These are phyloP conservation scores for Solanum dulcamara DNA, from an alignment of 257 asterid species.

Conservation along the genomic window DNA sequence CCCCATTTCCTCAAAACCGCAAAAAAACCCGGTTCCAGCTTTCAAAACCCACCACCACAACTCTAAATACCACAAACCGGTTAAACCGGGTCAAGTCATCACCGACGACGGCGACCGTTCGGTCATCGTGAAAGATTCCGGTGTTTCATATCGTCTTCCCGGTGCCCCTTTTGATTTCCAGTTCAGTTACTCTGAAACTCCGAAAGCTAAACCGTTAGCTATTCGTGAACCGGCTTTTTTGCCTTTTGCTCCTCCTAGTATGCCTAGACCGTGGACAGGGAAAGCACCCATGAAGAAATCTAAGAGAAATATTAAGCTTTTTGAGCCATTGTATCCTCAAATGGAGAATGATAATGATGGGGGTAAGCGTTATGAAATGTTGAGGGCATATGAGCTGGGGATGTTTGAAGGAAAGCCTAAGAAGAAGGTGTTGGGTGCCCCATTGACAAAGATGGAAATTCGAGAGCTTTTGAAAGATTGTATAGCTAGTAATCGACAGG, in stretches of 20 bases:
- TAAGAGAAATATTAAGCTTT: constrained; percentile 61
- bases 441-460: constrained; percentile 50
- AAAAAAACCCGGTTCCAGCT: constrained; percentile 32
- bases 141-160: constrained; percentile 68
- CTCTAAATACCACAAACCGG: constrained; percentile 72
- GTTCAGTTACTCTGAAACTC: constrained; percentile 83
- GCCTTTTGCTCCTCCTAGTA: constrained; percentile 90
- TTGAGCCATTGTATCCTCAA: neutral
- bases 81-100: constrained; percentile 59
- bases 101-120: constrained; percentile 45
- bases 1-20: constrained; percentile 1
- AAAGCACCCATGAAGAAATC: constrained; percentile 85
- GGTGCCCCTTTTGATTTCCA: constrained; percentile 96
- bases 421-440: constrained; percentile 60
- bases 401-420: constrained; percentile 32
- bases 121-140: constrained; percentile 53
- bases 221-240: constrained; percentile 86
- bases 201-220: constrained; percentile 67
- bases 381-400: constrained; percentile 56
- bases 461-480: constrained; percentile 46
- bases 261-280: constrained; percentile 99
- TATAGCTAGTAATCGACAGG: constrained; percentile 66
- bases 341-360: neutral
- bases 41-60: constrained; percentile 47
- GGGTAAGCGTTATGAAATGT: constrained; percentile 40